phyloP scores from a whole-genome alignment of 208 protist genomes.

The Porcisia deanei region DNA sequence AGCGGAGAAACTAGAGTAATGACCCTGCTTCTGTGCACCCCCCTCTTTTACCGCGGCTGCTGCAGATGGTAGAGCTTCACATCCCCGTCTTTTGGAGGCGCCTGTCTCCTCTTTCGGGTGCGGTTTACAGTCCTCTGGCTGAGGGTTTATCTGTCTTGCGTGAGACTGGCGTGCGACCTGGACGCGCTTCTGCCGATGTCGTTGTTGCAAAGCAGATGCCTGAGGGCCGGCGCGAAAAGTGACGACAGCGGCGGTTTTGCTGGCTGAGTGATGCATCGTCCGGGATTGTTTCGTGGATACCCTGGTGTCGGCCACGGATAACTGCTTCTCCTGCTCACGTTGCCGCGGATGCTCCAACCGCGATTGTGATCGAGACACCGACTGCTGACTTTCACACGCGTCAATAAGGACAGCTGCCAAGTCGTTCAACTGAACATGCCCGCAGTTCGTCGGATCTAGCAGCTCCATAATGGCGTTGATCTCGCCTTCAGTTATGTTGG shows the following conservation, averaged over 20 bases:
- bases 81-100: not conserved
- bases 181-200: not conserved
- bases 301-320: not conserved
- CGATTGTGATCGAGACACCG: constrained; percentile 1
- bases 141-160: not conserved
- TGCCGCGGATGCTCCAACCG: constrained; percentile 1
- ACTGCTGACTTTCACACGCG: constrained; percentile 11
- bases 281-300: not conserved
- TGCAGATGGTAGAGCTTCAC: not conserved
- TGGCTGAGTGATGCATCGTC: not conserved
- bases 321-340: not conserved
- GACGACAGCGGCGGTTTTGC: not conserved
- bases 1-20: not conserved
- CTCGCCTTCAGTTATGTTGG: constrained; percentile 42
- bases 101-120: not conserved
- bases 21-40: not conserved
- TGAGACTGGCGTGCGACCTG: not conserved
- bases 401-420: constrained; percentile 19
- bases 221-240: not conserved
- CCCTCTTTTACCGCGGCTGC: not conserved
- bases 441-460: constrained; percentile 49
- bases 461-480: constrained; percentile 60
- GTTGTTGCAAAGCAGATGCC: not conserved
- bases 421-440: constrained; percentile 21
- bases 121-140: not conserved